Evolutionary conservation across 805 yeast genomes (phyloP), one percentile per base, ranked within the genome.

Genomic region (Candida lessepsii): DNA sequence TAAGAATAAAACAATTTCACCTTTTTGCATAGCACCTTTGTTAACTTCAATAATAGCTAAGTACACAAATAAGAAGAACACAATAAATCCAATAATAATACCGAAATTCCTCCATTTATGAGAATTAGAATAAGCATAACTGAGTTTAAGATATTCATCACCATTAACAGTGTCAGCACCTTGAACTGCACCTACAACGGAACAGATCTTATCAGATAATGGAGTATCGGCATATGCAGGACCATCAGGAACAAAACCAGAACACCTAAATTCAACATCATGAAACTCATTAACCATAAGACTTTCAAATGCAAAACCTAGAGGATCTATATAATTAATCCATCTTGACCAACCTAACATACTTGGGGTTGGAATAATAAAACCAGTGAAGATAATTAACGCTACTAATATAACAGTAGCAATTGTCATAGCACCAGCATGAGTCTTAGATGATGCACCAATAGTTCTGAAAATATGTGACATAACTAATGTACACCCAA

Each of bases 31-130:
- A 9, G 70, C 63, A 49, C 70, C 70, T 47, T 63, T 62, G 51
- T 65, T 65, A 25, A 48, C 44, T 48, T 65, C 71, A 28, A 66
- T 61, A 44, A 65, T 61, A 3, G 46, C 37, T 25, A 65, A 52
- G 49, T 66, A 64, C 17, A 63, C 48, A 26, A 47, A 38, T 40
- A 73, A 48, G 56, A 71, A 71, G 46, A 73, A 72, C 3, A 67
- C 47, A 40, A 70, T 58, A 52, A 70, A 81, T 2, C 75, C 86
- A 53, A 80, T 56, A 42, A 76, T 43, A 44, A 83, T 76, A 53
- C 89, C 96, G 42, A 82, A 71, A 58, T 87, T 84, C 66, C 95
- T 78, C 96, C 96, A 87, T 36, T 75, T 71, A 58, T 87, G 86
- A 14, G 60, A 46, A 52, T 71, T 78, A 15, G 55, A 54, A 65